Evolutionary conservation across 306 rosid species (phyloP), one percentile per base, ranked within the genome.

Genomic region (Prunus davidiana): DNA sequence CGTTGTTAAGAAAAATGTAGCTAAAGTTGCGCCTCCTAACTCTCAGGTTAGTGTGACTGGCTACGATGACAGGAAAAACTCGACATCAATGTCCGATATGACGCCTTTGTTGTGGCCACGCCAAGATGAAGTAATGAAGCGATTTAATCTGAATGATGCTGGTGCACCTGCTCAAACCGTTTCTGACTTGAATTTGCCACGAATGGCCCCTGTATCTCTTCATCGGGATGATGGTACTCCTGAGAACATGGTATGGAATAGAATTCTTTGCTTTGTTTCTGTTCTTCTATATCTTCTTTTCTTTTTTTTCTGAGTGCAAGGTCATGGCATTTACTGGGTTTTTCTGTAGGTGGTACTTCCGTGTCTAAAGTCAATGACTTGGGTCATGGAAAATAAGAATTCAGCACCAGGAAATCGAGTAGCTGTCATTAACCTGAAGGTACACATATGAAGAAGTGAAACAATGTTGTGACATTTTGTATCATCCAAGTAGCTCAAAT

Each of bases 331-430:
- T 80, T 52, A 81, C 64, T 78, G 75, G 68, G 54, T 68, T 83
- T 81, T 63, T 71, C 47, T 66, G 38, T 71, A 93, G 98, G 89
- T 81, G 73, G 91, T 88, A 85, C 98, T 93, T 78, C 98, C 97
- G 52, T 90, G 91, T 81, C 85, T 89, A 63, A 93, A 93, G 87
- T 91, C 98, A 78, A 93, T 93, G 98, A 93, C 97, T 57, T 93
- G 98, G 98, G 96, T 89, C 62, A 93, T 93, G 98, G 98, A 93
- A 91, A 91, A 87, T 81, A 93, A 91, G 84, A 91, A 84, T 84
- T 89, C 96, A 71, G 64, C 86, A 73, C 91, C 90, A 3, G 96
- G 91, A 79, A 91, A 85, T 72, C 88, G 86, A 87, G 92, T 91
- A 49, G 98, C 97, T 79, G 93, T 89, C 73, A 91, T 93, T 72